Base-by-base conservation (phyloP, 352 stramenopile genomes). In the Pythium angustatum region DNA sequence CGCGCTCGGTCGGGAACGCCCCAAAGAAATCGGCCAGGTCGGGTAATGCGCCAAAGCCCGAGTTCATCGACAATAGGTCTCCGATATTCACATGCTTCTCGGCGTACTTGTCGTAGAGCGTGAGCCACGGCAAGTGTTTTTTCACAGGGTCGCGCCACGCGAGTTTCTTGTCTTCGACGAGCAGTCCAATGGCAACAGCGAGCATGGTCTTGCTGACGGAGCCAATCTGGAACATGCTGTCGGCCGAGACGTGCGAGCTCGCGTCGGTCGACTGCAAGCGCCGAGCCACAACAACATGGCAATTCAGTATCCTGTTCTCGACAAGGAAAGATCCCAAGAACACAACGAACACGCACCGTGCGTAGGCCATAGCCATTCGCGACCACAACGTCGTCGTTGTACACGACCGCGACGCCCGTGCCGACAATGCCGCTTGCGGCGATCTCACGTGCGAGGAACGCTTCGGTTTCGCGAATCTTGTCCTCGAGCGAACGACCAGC, bases 151-250 rank as follows among this genome's bases (percentile, higher is more conserved):
- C 78, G 24, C 64, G 53, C 79, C 79, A 91, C 2, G 56, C 55
- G 45, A 91, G 22, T 10, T 77, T 81, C 11, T 73, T 68, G 28
- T 91, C 78, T 43, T 88, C 79, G 19, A 84, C 75, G 63, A 71
- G 41, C 43, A 71, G 24, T 9, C 56, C 69, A 31, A 76, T 71
- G 5, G 56, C 69, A 1, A 76, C 57, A 14, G 73, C 72, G 28
- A 90, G 71, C 43, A 90, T 85, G 17, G 79, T 88, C 68, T 90
- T 90, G 8, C 72, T 77, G 21, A 90, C 72, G 1, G 81, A 90
- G 8, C 81, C 81, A 49, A 90, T 86, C 68, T 90, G 76, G 58
- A 90, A 90, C 55, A 87, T 59, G n/a, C 76, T 77, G 14, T 75
- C 67, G 28, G 56, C 66, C 2, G 77, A 76, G 28, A 88, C 79